These are phyloP conservation scores for Chrysoporthe deuterocubensis DNA, from an alignment of 2,329 filamentous ascomycete species.

Conservation along the genomic window DNA sequence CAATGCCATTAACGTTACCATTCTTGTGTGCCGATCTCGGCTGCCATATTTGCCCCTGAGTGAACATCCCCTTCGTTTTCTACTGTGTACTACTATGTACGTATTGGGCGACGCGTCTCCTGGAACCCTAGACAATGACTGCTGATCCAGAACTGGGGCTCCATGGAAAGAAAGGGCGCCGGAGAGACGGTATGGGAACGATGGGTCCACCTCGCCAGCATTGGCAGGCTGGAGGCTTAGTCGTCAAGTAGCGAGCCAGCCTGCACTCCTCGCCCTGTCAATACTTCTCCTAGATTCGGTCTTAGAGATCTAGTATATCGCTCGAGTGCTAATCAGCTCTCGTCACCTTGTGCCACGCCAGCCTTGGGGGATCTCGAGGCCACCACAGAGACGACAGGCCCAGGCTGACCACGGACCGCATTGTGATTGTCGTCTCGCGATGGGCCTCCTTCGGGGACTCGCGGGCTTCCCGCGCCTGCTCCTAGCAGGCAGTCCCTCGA, in stretches of 20 bases:
- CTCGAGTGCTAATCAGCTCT: neutral
- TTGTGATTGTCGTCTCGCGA: slow-evolving; percentile 1
- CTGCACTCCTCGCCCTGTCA: neutral
- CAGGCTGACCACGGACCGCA: neutral
- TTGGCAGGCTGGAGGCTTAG: neutral
- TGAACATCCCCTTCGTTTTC: neutral
- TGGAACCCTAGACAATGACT: neutral
- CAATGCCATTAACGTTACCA: neutral
- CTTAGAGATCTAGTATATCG: neutral
- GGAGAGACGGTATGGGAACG: neutral
- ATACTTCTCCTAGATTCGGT: neutral
- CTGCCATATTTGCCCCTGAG: neutral
- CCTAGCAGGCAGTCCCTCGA: slow-evolving; percentile 29
- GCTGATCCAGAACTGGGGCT: neutral
- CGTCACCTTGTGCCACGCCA: neutral
- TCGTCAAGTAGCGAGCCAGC: neutral
- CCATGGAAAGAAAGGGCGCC: neutral
- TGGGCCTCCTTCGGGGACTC: slow-evolving; percentile 30
- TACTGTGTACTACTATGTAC: neutral
- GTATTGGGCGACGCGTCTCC: neutral
- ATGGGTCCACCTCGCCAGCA: neutral
- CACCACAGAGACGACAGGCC: neutral
- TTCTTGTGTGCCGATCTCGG: neutral
- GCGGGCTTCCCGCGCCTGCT: slow-evolving; percentile 31
- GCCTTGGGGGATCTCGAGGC: neutral